A percentile compares a stretch with the other conserved stretches of the same genome.
phyloP scores from a whole-genome alignment of 2,329 filamentous ascomycete genomes.

The Elsinoe australis region DNA sequence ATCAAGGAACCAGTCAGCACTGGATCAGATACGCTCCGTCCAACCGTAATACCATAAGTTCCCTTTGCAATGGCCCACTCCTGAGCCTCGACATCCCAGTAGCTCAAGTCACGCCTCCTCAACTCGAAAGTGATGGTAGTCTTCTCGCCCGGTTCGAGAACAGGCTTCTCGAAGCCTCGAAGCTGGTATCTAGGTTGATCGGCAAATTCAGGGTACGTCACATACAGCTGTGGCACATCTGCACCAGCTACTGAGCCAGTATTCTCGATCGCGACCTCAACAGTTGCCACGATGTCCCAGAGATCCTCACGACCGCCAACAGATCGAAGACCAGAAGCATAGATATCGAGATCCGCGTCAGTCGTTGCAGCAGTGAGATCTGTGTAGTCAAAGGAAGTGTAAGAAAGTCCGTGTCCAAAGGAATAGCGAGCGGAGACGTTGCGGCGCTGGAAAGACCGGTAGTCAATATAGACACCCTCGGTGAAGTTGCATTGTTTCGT shows the following conservation, averaged over 20 bases:
- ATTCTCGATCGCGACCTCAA: constrained; percentile 55
- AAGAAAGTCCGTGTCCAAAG: constrained; percentile 64
- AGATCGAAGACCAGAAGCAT: no score
- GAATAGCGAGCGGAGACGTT: constrained; percentile 69
- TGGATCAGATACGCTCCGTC: no score
- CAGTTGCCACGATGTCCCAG: constrained; percentile 54
- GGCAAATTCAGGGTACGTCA: no score
- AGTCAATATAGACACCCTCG: constrained; percentile 82
- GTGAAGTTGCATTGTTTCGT: constrained; percentile 44
- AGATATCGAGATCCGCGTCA: no score
- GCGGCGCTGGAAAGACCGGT: constrained; percentile 77
- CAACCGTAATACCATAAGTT: no score
- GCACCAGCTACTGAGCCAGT: constrained; percentile 46
- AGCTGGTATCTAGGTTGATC: constrained; percentile 25
- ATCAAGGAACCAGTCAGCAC: no score
- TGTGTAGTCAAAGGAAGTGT: constrained; percentile 38
- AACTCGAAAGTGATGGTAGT: constrained; percentile 17
- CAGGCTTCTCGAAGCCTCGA: constrained; percentile 25
- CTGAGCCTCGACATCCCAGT: constrained; percentile 17
- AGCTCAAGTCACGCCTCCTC: constrained; percentile 19
- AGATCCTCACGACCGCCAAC: no score
- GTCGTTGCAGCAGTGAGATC: constrained; percentile 30
- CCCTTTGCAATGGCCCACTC: no score
- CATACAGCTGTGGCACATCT: no score
- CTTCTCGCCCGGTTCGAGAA: constrained; percentile 22